These are phyloP conservation scores for Skeletonema marinoi DNA, from an alignment of 108 stramenopile species.

Conservation along the genomic window DNA sequence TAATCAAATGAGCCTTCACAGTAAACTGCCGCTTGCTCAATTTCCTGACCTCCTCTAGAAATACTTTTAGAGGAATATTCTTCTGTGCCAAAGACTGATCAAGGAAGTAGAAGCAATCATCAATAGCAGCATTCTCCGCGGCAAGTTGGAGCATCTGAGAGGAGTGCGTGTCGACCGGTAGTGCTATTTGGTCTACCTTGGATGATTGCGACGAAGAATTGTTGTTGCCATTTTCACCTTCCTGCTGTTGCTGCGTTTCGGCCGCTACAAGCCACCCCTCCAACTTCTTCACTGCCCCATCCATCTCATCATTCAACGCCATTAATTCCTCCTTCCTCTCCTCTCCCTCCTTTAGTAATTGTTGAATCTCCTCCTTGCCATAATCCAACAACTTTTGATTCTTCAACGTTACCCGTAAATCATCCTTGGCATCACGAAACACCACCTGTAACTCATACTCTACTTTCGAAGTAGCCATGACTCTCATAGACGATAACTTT, in stretches of 20 bases:
- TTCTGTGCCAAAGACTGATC: slow-evolving; percentile 72
- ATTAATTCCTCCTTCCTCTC: slow-evolving; percentile 45
- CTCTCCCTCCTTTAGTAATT: slow-evolving; percentile 24
- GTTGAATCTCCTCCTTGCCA: slow-evolving; percentile 46
- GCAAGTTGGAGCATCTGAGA: slow-evolving; percentile 75
- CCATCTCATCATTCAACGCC: slow-evolving; percentile 44
- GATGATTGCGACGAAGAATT: background rate
- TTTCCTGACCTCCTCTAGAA: slow-evolving; percentile 78
- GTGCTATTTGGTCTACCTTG: slow-evolving; percentile 38
- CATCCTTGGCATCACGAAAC: slow-evolving; percentile 34
- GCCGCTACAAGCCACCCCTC: slow-evolving; percentile 55
- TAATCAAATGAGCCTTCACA: slow-evolving; percentile 41
- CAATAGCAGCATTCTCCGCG: slow-evolving; percentile 74
- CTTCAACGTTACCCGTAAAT: slow-evolving; percentile 51
- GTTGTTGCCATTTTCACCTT: slow-evolving; percentile 35
- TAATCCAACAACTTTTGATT: slow-evolving; percentile 58
- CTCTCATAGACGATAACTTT: slow-evolving; percentile 41
- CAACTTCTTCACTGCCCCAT: slow-evolving; percentile 52
- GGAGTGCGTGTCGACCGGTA: slow-evolving; percentile 57
- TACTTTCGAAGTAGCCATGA: slow-evolving; percentile 52
- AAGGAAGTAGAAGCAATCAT: slow-evolving; percentile 86
- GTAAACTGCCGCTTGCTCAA: slow-evolving; percentile 84
- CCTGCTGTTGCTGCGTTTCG: slow-evolving; percentile 2
- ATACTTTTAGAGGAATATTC: slow-evolving; percentile 64
- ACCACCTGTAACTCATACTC: slow-evolving; percentile 26